phyloP scores from a whole-genome alignment of 306 rosid species.

The Sicyos baderoa region DNA sequence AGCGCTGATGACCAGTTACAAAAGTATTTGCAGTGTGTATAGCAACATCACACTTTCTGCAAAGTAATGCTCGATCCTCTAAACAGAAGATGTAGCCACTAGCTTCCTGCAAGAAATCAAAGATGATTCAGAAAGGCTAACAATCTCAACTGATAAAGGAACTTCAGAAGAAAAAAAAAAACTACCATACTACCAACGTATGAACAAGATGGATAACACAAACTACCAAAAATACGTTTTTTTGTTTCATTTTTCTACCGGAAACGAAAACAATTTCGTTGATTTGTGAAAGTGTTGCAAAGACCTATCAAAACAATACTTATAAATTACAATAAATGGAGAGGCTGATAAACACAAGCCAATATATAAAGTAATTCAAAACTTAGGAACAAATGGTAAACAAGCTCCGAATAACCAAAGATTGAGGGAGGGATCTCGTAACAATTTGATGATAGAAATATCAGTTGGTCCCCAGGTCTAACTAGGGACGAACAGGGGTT shows the following conservation, averaged over 20 bases:
- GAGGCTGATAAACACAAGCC: no score
- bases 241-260: no score
- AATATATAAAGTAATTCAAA: no score
- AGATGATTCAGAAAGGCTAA: slow-evolving; percentile 2
- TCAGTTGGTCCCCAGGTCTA: no score
- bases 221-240: not conserved
- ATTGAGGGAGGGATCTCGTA: no score
- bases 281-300: no score
- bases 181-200: not conserved
- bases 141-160: slow-evolving; percentile 1
- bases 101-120: slow-evolving; percentile 41
- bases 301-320: no score
- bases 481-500: no score
- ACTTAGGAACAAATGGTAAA: no score
- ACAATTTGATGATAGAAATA: not conserved
- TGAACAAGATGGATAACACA: not conserved
- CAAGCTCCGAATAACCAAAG: no score
- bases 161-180: not conserved
- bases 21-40: slow-evolving; percentile 28
- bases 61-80: slow-evolving; percentile 81
- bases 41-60: slow-evolving; percentile 72
- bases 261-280: no score
- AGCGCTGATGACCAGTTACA: slow-evolving; percentile 25
- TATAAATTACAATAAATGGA: no score
- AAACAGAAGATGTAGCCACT: slow-evolving; percentile 80